Evolutionary conservation across 1,284 basidiomycete genomes (phyloP).

Genomic region (Chalciporus sp.): DNA sequence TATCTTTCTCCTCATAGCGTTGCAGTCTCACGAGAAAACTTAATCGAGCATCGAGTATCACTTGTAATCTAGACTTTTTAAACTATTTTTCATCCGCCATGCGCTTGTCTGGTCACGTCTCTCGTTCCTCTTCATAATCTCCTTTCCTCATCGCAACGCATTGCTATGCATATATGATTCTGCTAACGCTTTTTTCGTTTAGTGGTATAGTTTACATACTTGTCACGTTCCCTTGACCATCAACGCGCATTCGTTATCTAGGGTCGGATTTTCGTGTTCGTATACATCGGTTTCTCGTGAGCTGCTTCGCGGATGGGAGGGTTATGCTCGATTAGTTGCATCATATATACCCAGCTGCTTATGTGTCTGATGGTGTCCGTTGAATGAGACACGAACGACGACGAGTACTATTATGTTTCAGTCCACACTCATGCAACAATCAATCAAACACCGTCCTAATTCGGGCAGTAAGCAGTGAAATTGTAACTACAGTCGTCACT

Average conservation of each 20-base stretch:
- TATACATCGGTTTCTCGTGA: constrained; percentile 13
- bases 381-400: too few species aligned
- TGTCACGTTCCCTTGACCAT: constrained; percentile 8
- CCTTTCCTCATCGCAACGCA: constrained; percentile 19
- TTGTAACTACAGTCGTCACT: too few species aligned
- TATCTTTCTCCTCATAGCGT: constrained; percentile 18
- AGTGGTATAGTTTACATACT: too few species aligned
- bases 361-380: too few species aligned
- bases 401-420: too few species aligned
- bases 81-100: constrained; percentile 24
- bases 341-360: too few species aligned
- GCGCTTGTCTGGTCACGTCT: constrained; percentile 16
- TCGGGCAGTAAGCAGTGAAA: too few species aligned
- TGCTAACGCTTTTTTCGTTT: constrained; percentile 7
- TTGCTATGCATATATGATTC: constrained; percentile 11
- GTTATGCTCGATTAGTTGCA: too few species aligned
- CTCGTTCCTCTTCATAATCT: constrained; percentile 20
- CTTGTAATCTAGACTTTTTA: constrained; percentile 39
- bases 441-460: too few species aligned
- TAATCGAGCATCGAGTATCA: constrained; percentile 35
- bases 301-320: background rate
- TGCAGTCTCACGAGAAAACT: constrained; percentile 16
- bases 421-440: too few species aligned
- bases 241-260: background rate
- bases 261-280: constrained; percentile 1